Conservation (phyloP, 495 filamentous ascomycete species). For the Entonaema liquescens region DNA sequence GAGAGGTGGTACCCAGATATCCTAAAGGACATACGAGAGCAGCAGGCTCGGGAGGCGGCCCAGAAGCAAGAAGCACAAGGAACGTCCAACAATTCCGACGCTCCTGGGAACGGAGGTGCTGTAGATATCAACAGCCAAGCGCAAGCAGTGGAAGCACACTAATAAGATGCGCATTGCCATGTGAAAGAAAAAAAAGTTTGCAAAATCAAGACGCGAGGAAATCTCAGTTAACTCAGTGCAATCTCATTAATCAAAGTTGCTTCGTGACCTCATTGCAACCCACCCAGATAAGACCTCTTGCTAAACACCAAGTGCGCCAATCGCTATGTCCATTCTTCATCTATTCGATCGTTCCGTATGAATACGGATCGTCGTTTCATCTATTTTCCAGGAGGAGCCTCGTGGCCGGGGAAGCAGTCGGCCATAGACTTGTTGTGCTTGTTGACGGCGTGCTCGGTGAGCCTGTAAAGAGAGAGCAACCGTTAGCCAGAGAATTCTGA, state of each 20-base stretch:
- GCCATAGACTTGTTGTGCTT: constrained; percentile 63
- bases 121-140: constrained; percentile 42
- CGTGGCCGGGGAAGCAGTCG: constrained; percentile 63
- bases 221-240: constrained; percentile 20
- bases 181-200: background rate
- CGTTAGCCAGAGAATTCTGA: background rate
- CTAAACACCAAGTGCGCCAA: constrained; percentile 39
- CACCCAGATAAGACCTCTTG: constrained; percentile 20
- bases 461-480: constrained; percentile 36
- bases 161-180: constrained; percentile 17
- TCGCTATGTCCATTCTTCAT: constrained; percentile 36
- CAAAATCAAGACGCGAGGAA: constrained; percentile 1
- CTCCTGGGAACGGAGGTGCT: constrained; percentile 34
- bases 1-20: constrained; percentile 85
- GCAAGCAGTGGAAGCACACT: constrained; percentile 53
- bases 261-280: constrained; percentile 23
- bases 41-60: constrained; percentile 52
- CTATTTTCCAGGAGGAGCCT: constrained; percentile 23
- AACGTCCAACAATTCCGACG: constrained; percentile 10
- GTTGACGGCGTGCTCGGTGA: constrained; percentile 63
- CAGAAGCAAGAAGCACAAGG: constrained; percentile 33
- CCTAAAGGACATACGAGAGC: constrained; percentile 57
- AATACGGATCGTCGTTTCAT: background rate
- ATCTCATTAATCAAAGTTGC: constrained; percentile 34
- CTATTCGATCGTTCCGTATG: background rate